phyloP scores from a whole-genome alignment of 2,329 filamentous ascomycete species.

The Lomentospora prolificans region DNA sequence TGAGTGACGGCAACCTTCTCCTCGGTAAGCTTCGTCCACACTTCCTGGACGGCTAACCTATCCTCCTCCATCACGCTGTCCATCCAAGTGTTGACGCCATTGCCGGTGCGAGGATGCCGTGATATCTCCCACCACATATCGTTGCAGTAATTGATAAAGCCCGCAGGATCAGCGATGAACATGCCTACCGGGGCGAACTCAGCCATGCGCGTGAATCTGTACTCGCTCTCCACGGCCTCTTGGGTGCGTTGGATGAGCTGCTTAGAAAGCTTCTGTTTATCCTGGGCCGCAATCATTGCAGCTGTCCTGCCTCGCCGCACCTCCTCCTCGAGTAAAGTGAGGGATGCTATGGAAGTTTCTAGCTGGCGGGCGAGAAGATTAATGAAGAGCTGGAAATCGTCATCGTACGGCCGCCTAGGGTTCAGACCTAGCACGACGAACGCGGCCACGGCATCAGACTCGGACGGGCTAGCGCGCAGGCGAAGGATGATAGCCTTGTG shows the following conservation, averaged over 20 bases:
- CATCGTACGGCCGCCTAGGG: constrained; percentile 66
- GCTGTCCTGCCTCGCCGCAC: constrained; percentile 52
- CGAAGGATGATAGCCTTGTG: constrained; percentile 64
- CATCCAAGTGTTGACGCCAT: constrained; percentile 59
- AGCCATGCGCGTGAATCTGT: constrained; percentile 74
- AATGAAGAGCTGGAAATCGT: constrained; percentile 40
- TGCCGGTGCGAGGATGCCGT: constrained; percentile 48
- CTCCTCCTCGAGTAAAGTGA: constrained; percentile 76
- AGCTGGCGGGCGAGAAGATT: constrained; percentile 4
- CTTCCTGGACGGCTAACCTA: constrained; percentile 41
- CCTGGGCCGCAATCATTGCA: constrained; percentile 63
- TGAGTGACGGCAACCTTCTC: constrained; percentile 56
- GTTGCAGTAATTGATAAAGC: constrained; percentile 70
- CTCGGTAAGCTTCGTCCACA: constrained; percentile 54
- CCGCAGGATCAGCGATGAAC: constrained; percentile 67
- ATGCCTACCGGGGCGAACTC: constrained; percentile 77
- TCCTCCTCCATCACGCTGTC: constrained; percentile 61
- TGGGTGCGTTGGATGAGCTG: constrained; percentile 58
- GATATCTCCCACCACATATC: constrained; percentile 70
- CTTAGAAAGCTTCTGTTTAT: constrained; percentile 67
- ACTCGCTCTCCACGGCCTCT: constrained; percentile 58
- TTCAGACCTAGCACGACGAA: constrained; percentile 72
- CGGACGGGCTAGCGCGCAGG: constrained; percentile 60
- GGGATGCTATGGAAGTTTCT: constrained; percentile 64
- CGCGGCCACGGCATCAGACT: constrained; percentile 59